A percentile compares a stretch with the other conserved stretches of the same genome.
These are phyloP conservation scores for Penicillium lagena DNA, from an alignment of 495 filamentous ascomycete species.

Conservation along the genomic window DNA sequence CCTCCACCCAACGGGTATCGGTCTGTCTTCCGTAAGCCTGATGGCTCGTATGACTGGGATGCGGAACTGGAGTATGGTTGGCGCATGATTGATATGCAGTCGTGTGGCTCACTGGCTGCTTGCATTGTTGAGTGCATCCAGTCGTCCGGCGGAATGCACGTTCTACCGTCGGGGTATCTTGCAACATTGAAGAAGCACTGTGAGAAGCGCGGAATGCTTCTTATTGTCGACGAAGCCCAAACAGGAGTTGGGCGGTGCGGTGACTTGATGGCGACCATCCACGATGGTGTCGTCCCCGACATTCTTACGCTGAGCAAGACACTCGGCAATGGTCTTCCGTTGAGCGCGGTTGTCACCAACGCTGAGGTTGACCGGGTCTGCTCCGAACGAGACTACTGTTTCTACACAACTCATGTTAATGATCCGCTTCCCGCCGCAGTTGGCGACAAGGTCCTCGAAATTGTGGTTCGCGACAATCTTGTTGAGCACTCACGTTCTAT, in stretches of 20 bases:
- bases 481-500: slow-evolving; percentile 7
- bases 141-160: slow-evolving; percentile 43
- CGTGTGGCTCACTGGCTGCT: slow-evolving; percentile 48
- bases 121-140: slow-evolving; percentile 50
- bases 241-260: slow-evolving; percentile 47
- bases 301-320: slow-evolving; percentile 16
- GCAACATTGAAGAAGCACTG: slow-evolving; percentile 39
- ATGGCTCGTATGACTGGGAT: slow-evolving; percentile 52
- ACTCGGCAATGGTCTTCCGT: slow-evolving; percentile 5
- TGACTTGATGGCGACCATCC: slow-evolving; percentile 43
- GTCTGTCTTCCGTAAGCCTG: slow-evolving; percentile 39
- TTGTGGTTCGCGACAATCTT: slow-evolving; percentile 5
- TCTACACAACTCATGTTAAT: slow-evolving; percentile 8
- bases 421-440: slow-evolving; percentile 10
- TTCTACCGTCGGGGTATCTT: slow-evolving; percentile 39
- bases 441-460: slow-evolving; percentile 8
- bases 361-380: slow-evolving; percentile 5
- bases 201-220: slow-evolving; percentile 41
- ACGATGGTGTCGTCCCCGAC: slow-evolving; percentile 43
- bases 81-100: slow-evolving; percentile 42
- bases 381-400: slow-evolving; percentile 4
- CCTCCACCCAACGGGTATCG: slow-evolving; percentile 50
- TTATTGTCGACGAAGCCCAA: slow-evolving; percentile 52
- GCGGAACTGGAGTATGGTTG: slow-evolving; percentile 49
- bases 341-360: slow-evolving; percentile 6